Percentiles rank a stretch among this genome's conserved stretches.
These are phyloP conservation scores for Ogataea methanolica DNA, from an alignment of 805 yeast species.

Conservation along the genomic window DNA sequence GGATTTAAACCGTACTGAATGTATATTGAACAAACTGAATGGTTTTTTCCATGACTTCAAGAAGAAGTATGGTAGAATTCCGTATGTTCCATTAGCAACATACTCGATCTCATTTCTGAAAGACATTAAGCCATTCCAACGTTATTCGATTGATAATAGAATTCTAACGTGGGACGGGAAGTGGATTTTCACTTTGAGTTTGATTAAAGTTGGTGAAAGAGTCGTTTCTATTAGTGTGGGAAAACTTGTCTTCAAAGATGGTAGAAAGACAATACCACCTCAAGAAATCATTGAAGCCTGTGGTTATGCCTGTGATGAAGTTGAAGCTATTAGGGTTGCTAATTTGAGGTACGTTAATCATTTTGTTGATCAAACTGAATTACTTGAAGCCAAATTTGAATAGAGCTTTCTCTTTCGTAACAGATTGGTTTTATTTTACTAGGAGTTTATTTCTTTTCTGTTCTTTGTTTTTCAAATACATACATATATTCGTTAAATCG, in stretches of 20 bases:
- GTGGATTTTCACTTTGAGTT: constrained; percentile 72
- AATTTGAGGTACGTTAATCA: constrained; percentile 38
- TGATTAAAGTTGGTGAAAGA: constrained; percentile 43
- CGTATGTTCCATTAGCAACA: constrained; percentile 75
- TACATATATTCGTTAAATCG: too few relatives aligned
- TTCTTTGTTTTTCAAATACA: not conserved
- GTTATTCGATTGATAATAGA: constrained; percentile 50
- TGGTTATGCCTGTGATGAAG: constrained; percentile 53
- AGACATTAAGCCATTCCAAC: constrained; percentile 67
- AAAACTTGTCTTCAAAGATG: constrained; percentile 77
- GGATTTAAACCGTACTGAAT: constrained; percentile 70
- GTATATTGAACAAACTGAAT: constrained; percentile 51
- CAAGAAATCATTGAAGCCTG: constrained; percentile 49
- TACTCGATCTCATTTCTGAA: constrained; percentile 62
- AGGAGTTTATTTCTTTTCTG: not conserved
- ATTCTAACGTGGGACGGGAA: constrained; percentile 82
- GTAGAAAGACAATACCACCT: constrained; percentile 72
- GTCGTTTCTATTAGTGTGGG: constrained; percentile 58
- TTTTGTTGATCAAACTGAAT: constrained; percentile 27
- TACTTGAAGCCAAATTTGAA: constrained; percentile 5
- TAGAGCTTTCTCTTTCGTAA: not conserved
- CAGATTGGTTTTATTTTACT: not conserved
- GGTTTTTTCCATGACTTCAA: constrained; percentile 21
- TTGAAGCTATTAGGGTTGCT: constrained; percentile 34
- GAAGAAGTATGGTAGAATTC: constrained; percentile 30